These are phyloP conservation scores for Pholiota microspora DNA, from an alignment of 768 basidiomycete genomes.

Conservation along the genomic window DNA sequence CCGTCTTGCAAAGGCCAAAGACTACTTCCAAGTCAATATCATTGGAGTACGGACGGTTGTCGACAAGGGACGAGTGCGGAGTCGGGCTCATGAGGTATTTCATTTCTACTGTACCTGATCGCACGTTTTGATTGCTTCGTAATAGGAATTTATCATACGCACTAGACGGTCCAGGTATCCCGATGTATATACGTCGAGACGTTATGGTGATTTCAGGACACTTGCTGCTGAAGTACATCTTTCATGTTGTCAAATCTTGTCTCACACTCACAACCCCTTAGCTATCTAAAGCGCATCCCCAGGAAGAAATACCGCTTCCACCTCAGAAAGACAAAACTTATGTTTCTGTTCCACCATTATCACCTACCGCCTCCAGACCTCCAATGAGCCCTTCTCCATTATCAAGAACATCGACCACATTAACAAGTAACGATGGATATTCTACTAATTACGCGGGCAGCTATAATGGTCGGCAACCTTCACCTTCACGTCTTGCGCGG, in stretches of 20 bases:
- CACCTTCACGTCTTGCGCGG: constrained; percentile 60
- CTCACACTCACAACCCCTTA: constrained; percentile 28
- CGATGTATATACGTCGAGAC: constrained; percentile 86
- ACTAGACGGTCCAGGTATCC: constrained; percentile 70
- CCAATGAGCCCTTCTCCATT: constrained; percentile 14
- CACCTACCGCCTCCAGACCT: constrained; percentile 24
- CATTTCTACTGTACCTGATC: constrained; percentile 7
- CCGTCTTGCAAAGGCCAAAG: constrained; percentile 41
- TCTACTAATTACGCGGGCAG: constrained; percentile 11
- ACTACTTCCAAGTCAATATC: constrained; percentile 87
- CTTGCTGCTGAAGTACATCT: constrained; percentile 73
- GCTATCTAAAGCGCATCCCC: constrained; percentile 86
- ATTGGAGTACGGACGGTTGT: constrained; percentile 81
- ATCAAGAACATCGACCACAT: constrained; percentile 14
- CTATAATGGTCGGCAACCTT: constrained; percentile 7
- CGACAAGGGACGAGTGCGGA: constrained; percentile 84
- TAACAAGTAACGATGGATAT: constrained; percentile 7
- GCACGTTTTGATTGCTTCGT: constrained; percentile 9
- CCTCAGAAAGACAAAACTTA: constrained; percentile 87
- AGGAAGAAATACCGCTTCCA: constrained; percentile 75
- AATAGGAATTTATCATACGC: constrained; percentile 93
- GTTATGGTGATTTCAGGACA: constrained; percentile 94
- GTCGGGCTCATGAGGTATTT: constrained; percentile 81
- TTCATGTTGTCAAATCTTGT: not conserved
- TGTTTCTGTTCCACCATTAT: constrained; percentile 46